phyloP scores from a whole-genome alignment of 2,329 filamentous ascomycete genomes.

The Ampelomyces quisqualis region DNA sequence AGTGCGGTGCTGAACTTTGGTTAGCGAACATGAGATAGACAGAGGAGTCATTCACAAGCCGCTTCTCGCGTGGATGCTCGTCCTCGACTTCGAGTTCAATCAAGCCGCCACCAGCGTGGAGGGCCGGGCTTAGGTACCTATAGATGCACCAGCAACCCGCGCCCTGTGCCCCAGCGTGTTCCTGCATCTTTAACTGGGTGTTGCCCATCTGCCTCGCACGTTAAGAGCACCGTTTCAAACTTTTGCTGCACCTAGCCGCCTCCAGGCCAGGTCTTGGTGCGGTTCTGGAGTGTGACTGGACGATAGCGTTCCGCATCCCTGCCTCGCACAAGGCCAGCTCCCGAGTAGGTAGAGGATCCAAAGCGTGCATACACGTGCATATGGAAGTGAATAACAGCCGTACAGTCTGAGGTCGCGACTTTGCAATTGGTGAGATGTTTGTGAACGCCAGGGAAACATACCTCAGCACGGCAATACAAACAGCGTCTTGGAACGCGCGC shows the following conservation, averaged over 20 bases:
- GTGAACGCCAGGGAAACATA: no score
- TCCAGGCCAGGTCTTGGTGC: conserved; percentile 27
- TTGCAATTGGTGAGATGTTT: no score
- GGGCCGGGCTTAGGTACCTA: conserved; percentile 36
- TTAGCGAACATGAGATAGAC: conserved; percentile 25
- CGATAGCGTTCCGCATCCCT: conserved; percentile 10
- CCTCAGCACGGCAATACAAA: no score
- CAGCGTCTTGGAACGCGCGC: no score
- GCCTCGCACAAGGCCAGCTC: conserved; percentile 18
- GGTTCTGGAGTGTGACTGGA: conserved; percentile 26
- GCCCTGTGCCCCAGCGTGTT: conserved; percentile 20
- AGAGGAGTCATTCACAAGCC: conserved; percentile 24
- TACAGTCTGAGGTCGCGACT: conserved; percentile 9
- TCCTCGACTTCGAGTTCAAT: conserved; percentile 17
- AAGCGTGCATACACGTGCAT: conserved; percentile 22
- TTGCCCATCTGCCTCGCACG: conserved; percentile 19
- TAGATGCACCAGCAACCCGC: conserved; percentile 28
- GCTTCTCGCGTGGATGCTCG: conserved; percentile 7
- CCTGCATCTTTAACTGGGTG: conserved; percentile 40
- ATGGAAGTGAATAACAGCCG: no score
- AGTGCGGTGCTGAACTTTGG: conserved; percentile 19
- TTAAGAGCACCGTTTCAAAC: conserved; percentile 24
- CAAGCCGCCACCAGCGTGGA: conserved; percentile 20
- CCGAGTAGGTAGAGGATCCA: conserved; percentile 17
- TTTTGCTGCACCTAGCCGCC: conserved; percentile 31